Conservation (phyloP, 2,329 filamentous ascomycete genomes). For the Alternaria longipes region DNA sequence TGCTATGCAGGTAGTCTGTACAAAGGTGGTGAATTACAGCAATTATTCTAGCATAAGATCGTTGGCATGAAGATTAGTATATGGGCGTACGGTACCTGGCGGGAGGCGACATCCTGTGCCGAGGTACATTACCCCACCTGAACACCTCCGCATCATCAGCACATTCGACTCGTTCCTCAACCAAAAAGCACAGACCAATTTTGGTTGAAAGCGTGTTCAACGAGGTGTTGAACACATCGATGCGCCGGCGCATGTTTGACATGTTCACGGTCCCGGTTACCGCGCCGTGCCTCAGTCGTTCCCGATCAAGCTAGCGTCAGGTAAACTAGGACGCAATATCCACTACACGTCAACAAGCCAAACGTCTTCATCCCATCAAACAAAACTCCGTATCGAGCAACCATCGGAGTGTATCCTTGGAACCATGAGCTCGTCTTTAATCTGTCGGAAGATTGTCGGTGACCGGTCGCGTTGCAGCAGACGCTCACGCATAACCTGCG, state of each 20-base stretch:
- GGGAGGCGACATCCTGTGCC: conserved; percentile 11
- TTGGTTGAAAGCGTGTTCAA: not conserved
- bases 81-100: not conserved
- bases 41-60: not conserved
- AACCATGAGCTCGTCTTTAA: not conserved
- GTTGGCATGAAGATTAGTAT: not conserved
- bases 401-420: not conserved
- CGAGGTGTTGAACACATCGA: not conserved
- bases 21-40: not conserved
- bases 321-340: not conserved
- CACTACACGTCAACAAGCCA: not conserved
- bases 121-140: conserved; percentile 26
- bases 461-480: not conserved
- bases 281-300: not conserved
- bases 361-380: not conserved
- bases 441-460: not conserved
- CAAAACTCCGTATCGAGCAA: not conserved
- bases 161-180: conserved; percentile 12
- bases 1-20: not conserved
- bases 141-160: conserved; percentile 7
- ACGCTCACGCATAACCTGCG: not conserved
- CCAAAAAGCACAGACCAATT: not conserved
- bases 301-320: not conserved
- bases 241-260: not conserved
- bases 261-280: not conserved